Percentiles rank a stretch among this genome's conserved stretches.
These are phyloP conservation scores for Lactarius psammicola DNA, from an alignment of 768 basidiomycete genomes.

Conservation along the genomic window DNA sequence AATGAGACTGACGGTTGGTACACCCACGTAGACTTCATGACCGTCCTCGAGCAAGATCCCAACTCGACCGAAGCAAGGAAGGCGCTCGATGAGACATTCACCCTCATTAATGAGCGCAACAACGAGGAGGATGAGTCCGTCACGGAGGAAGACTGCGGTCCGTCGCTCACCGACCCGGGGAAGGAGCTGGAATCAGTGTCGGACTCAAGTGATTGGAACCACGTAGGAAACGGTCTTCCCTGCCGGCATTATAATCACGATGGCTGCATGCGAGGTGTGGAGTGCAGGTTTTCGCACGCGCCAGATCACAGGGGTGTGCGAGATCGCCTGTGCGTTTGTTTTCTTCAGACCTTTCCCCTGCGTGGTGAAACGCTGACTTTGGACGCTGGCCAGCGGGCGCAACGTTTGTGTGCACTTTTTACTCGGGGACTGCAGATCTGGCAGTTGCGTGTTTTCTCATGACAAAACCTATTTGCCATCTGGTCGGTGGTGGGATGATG, in stretches of 20 bases:
- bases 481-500: constrained; percentile 47
- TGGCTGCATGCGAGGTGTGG: constrained; percentile 44
- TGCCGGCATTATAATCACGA: constrained; percentile 59
- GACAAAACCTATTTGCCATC: constrained; percentile 44
- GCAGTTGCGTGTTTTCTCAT: constrained; percentile 50
- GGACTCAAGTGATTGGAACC: constrained; percentile 54
- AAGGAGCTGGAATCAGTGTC: constrained; percentile 44
- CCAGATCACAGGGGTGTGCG: constrained; percentile 55
- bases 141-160: constrained; percentile 19
- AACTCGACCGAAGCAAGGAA: constrained; percentile 27
- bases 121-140: constrained; percentile 28
- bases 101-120: background rate
- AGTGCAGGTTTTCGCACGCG: constrained; percentile 51
- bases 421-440: constrained; percentile 42
- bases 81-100: constrained; percentile 27
- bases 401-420: constrained; percentile 50
- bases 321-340: constrained; percentile 49
- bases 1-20: background rate
- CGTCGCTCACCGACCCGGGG: constrained; percentile 32
- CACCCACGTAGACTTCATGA: constrained; percentile 34
- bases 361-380: background rate
- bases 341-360: background rate
- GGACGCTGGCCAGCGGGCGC: constrained; percentile 42
- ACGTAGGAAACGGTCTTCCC: constrained; percentile 50
- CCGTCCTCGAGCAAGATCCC: constrained; percentile 34